These are phyloP conservation scores for Meredithiella fracta DNA, from an alignment of 2,329 filamentous ascomycete genomes.

Conservation along the genomic window DNA sequence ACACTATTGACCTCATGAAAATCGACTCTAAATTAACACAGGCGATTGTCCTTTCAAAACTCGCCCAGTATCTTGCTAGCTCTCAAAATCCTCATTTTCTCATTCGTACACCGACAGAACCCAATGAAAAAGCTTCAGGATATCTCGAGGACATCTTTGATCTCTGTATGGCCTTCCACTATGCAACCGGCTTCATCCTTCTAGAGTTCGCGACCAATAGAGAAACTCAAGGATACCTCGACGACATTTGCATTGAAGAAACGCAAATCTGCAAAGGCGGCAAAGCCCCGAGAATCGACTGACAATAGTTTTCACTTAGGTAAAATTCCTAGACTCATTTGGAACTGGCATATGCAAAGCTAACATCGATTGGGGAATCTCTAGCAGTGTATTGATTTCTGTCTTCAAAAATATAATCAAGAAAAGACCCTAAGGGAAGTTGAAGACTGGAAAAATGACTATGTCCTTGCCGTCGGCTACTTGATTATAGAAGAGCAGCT, in stretches of 20 bases:
- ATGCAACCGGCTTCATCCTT: neutral
- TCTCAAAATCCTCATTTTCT: neutral
- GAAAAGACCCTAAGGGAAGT: neutral
- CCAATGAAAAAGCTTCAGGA: neutral
- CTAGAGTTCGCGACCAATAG: neutral
- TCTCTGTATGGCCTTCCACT: neutral
- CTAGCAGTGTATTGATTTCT: neutral
- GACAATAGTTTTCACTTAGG: neutral
- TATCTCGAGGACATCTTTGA: neutral
- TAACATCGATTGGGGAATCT: neutral
- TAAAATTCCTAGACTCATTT: neutral
- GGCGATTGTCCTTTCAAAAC: neutral
- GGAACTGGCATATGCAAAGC: neutral
- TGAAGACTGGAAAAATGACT: neutral
- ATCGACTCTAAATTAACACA: neutral
- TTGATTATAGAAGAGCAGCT: too few relatives aligned
- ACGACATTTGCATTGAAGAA: constrained; percentile 1
- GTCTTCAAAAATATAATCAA: neutral
- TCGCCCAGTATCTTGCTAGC: neutral
- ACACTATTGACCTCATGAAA: neutral
- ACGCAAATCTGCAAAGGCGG: neutral
- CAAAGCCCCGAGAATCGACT: neutral
- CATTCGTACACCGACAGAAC: neutral
- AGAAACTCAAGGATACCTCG: neutral
- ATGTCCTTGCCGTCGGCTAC: neutral